Base-by-base conservation (phyloP, 1,284 basidiomycete genomes). In the Microbotryum violaceum region DNA sequence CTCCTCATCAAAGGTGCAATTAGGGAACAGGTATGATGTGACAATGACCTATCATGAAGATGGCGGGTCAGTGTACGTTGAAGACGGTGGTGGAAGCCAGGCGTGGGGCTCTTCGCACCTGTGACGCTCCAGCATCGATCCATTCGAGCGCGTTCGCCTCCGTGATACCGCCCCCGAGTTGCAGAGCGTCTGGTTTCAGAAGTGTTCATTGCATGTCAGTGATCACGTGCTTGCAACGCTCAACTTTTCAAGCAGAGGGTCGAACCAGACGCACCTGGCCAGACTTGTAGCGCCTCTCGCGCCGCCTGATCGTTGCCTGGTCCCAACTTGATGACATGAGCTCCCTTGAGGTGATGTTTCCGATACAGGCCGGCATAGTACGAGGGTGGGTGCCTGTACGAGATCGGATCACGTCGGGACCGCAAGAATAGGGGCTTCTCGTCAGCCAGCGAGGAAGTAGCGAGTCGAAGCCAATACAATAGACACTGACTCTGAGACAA, bases 311-410 rank as follows among this genome's bases (percentile, higher is more conserved):
- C 91, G 71, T 98, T 98, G 3, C 77, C 75, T 2, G 86, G 84
- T 5, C 96, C 96, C 8, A 99, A 84, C 78, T 97, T 98, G 72
- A 99, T 97, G 44, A 99, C 85, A 80, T 98, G 96, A 1, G 91
- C 93, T 0, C 94, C 96, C 47, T 78, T 78, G 2, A 99, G 81
- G 25, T 78, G 75, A 70, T 91, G 77, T 27, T 80, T 68, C 64
- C 78, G 81, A 74, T 98, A 99, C 48, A 97, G 78, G 37, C 80
- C 77, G 4, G 92, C 89, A 75, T 88, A 99, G 70, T 89, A 83
- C 1, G 80, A 80, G 25, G 96, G 82, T 7, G 88, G 84, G 71
- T 92, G 83, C 63, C 90, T 96, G 74, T 45, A 57, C 18, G 33
- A 31, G n/a, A 37, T 33, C 21, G n/a, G 14, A 56, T 23, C 14